These are phyloP conservation scores for Gigaspora rosea DNA, from an alignment of 192 early-diverging fungal species.

Conservation along the genomic window DNA sequence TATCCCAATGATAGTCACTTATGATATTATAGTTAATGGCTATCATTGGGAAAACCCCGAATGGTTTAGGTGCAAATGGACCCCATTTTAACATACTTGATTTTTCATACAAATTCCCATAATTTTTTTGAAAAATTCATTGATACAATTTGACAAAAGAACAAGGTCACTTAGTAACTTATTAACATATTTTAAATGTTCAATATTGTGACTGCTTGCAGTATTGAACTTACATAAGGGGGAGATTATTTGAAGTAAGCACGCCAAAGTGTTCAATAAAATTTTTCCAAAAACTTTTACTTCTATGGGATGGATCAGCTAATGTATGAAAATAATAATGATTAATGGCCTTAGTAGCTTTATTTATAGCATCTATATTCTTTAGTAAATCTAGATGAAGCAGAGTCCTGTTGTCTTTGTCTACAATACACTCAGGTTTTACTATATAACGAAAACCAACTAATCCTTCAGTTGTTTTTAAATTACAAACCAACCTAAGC, in stretches of 20 bases:
- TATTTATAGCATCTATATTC: neutral
- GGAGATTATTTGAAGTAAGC: neutral
- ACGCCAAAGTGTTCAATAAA: neutral
- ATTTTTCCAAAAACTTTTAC: neutral
- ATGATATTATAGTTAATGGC: no score
- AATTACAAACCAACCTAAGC: no score
- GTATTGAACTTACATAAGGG: slow-evolving; percentile 3
- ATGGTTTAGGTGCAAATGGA: no score
- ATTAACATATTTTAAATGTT: no score
- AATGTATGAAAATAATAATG: slow-evolving; percentile 25
- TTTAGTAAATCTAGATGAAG: neutral
- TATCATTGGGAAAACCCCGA: no score
- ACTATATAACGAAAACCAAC: neutral
- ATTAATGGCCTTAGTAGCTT: slow-evolving; percentile 11
- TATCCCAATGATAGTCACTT: no score
- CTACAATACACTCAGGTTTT: slow-evolving; percentile 12
- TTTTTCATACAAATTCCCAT: neutral
- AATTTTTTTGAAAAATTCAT: neutral
- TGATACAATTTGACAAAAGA: no score
- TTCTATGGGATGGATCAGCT: neutral
- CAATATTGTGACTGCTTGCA: neutral
- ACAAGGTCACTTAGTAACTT: neutral
- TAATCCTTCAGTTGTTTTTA: no score
- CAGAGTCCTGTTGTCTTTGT: neutral
- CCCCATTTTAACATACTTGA: no score